Conservation (phyloP, 2,329 filamentous ascomycete genomes). For the Pseudogymnoascus sp. region DNA sequence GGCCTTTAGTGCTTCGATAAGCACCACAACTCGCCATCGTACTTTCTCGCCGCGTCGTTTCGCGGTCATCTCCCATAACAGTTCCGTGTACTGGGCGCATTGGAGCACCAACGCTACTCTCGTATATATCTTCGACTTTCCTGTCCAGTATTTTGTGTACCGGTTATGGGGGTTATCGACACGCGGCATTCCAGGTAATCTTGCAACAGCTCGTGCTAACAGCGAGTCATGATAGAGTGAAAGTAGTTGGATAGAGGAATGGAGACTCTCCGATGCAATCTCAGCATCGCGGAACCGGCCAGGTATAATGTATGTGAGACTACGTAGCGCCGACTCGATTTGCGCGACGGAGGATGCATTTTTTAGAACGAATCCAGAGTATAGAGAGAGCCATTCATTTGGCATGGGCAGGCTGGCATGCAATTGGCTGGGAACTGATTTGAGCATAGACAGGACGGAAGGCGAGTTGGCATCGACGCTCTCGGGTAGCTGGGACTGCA, state of each 20-base stretch:
- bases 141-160: constrained; percentile 61
- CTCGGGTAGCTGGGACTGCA: neutral
- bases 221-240: constrained; percentile 89
- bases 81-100: constrained; percentile 87
- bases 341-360: constrained; percentile 90
- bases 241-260: constrained; percentile 81
- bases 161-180: constrained; percentile 50
- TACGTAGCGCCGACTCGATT: constrained; percentile 87
- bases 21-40: constrained; percentile 78
- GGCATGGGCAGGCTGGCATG: constrained; percentile 48
- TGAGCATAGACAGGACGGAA: neutral
- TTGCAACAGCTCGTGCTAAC: constrained; percentile 58
- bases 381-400: constrained; percentile 60
- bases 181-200: constrained; percentile 44
- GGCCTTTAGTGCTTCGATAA: constrained; percentile 81
- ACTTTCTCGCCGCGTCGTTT: constrained; percentile 76
- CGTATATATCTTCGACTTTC: constrained; percentile 62
- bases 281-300: constrained; percentile 88
- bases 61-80: constrained; percentile 95
- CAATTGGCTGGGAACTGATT: constrained; percentile 24
- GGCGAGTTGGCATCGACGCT: neutral
- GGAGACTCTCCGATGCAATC: constrained; percentile 85
- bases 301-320: constrained; percentile 91
- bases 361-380: constrained; percentile 87
- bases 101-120: constrained; percentile 75